Evolutionary conservation across 495 filamentous ascomycete species (phyloP).

Genomic region (Talaromyces ruber): DNA sequence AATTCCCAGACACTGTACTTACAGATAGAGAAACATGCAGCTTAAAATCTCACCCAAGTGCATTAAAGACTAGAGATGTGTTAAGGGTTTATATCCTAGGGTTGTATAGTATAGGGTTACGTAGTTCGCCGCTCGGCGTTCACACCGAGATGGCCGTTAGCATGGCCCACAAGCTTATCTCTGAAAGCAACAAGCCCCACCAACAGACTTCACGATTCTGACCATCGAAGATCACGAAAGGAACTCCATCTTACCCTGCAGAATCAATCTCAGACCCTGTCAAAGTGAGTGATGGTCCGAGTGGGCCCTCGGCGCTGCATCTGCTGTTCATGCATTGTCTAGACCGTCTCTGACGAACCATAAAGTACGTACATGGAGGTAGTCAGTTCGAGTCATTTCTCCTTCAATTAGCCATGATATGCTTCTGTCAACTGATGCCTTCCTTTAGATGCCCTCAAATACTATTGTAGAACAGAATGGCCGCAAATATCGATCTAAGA

Average conservation of each 20-base stretch:
- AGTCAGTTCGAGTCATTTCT: background rate
- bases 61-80: background rate
- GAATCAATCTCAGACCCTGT: background rate
- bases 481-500: background rate
- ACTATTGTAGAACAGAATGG: background rate
- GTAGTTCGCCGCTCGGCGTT: background rate
- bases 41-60: background rate
- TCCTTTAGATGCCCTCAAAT: conserved; percentile 24
- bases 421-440: background rate
- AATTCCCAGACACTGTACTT: conserved; percentile 18
- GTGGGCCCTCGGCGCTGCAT: background rate
- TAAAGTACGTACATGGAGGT: background rate
- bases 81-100: background rate
- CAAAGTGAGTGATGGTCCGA: background rate
- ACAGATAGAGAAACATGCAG: background rate
- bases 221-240: background rate
- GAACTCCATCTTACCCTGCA: background rate
- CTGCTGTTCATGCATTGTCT: background rate
- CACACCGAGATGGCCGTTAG: background rate
- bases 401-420: background rate
- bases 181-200: background rate
- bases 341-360: background rate
- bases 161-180: background rate
- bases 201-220: background rate
- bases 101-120: background rate